phyloP scores from a whole-genome alignment of 106 monocot species.

The Allium sativum region DNA sequence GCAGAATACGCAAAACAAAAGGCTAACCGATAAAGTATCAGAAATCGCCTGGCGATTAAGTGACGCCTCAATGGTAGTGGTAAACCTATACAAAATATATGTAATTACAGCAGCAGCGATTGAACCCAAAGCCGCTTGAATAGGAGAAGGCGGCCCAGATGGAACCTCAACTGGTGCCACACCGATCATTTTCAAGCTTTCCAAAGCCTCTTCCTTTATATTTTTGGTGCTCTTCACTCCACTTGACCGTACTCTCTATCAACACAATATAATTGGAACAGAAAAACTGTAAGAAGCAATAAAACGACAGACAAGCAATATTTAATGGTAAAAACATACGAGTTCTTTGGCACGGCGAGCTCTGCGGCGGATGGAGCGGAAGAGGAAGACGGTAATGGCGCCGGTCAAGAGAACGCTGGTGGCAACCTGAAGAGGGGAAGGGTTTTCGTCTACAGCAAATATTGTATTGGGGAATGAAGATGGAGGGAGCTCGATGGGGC shows the following conservation, averaged over 20 bases:
- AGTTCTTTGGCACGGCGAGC: slow-evolving; percentile 75
- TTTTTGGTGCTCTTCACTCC: slow-evolving; percentile 51
- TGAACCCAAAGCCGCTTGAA: slow-evolving; percentile 67
- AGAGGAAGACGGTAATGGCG: slow-evolving; percentile 87
- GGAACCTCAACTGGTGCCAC: slow-evolving; percentile 30
- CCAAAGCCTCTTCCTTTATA: slow-evolving; percentile 66
- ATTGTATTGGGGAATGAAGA: slow-evolving; percentile 26
- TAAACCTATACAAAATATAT: slow-evolving; percentile 77
- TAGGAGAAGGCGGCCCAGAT: slow-evolving; percentile 49
- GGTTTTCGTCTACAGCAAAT: slow-evolving; percentile 64
- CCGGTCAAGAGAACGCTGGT: slow-evolving; percentile 91
- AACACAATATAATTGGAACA: neutral
- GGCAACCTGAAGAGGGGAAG: slow-evolving; percentile 68
- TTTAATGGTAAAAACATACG: slow-evolving; percentile 16
- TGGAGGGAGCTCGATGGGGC: slow-evolving; percentile 63
- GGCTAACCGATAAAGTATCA: slow-evolving; percentile 81
- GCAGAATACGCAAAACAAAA: neutral
- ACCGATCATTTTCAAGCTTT: slow-evolving; percentile 49
- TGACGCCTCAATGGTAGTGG: slow-evolving; percentile 64
- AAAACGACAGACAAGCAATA: neutral
- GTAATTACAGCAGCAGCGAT: slow-evolving; percentile 76
- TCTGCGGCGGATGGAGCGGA: slow-evolving; percentile 86
- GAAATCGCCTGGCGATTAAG: slow-evolving; percentile 85
- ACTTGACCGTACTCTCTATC: slow-evolving; percentile 69
- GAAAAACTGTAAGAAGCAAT: neutral